A percentile compares a stretch with the other conserved stretches of the same genome.
Evolutionary conservation across 2,329 filamentous ascomycete species (phyloP).

Genomic region (Aureobasidium vineae): DNA sequence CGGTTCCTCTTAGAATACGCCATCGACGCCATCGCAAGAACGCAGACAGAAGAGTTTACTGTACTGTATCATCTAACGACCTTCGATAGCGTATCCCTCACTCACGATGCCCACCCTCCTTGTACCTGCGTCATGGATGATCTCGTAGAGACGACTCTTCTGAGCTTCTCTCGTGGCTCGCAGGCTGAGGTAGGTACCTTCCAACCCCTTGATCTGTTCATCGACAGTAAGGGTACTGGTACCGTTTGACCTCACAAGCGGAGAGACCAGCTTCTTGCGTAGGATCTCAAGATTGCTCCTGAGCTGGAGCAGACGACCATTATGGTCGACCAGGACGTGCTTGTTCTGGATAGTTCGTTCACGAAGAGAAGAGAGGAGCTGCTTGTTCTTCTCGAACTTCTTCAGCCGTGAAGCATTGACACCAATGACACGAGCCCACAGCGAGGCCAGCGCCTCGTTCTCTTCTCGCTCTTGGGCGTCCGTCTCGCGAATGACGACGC

Average conservation of each 20-base stretch:
- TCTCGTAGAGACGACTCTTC: conserved; percentile 78
- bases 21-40: conserved; percentile 24
- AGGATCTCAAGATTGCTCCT: conserved; percentile 86
- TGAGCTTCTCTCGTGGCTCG: conserved; percentile 73
- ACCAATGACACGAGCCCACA: conserved; percentile 85
- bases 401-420: conserved; percentile 69
- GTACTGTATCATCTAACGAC: conserved; percentile 23
- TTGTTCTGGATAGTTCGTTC: conserved; percentile 86
- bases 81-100: conserved; percentile 29
- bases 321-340: conserved; percentile 79
- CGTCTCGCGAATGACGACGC: conserved; percentile 79
- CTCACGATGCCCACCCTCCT: conserved; percentile 25
- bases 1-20: conserved; percentile 3
- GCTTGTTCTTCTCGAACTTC: conserved; percentile 89
- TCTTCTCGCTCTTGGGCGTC: conserved; percentile 77
- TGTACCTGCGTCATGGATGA: conserved; percentile 61
- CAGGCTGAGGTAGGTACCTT: conserved; percentile 75
- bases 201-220: conserved; percentile 80
- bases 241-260: conserved; percentile 70
- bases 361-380: conserved; percentile 73
- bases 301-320: conserved; percentile 75
- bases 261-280: conserved; percentile 77
- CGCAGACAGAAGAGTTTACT: conserved; percentile 13
- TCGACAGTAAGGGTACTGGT: conserved; percentile 71
- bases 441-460: conserved; percentile 73